These are phyloP conservation scores for Collariella sp. DNA, from an alignment of 495 filamentous ascomycete genomes.

Conservation along the genomic window DNA sequence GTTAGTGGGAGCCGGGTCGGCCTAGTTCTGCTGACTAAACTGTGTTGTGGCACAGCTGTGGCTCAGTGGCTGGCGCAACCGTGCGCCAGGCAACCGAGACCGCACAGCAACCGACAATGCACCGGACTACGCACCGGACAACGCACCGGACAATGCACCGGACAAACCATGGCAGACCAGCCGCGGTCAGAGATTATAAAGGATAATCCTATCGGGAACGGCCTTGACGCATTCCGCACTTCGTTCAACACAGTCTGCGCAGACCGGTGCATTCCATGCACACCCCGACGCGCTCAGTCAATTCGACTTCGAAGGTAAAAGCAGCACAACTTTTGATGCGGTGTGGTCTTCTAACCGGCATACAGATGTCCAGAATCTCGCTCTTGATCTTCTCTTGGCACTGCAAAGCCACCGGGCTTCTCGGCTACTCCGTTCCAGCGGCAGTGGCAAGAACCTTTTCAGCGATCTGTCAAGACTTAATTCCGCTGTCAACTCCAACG, in stretches of 20 bases:
- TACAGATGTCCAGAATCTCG: slow-evolving; percentile 20
- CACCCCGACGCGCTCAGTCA: slow-evolving; percentile 24
- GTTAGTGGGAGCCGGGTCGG: no score
- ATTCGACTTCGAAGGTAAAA: slow-evolving; percentile 27
- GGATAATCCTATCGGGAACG: no score
- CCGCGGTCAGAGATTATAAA: no score
- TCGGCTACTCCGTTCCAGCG: slow-evolving; percentile 22
- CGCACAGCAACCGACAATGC: no score
- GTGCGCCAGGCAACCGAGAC: no score
- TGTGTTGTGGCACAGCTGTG: no score
- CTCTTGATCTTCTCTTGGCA: slow-evolving; percentile 16
- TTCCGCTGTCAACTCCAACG: slow-evolving; percentile 24
- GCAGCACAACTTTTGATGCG: slow-evolving; percentile 6
- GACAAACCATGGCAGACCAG: no score
- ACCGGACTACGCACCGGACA: no score
- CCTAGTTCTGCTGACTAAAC: no score
- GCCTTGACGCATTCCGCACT: no score
- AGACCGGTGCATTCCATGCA: slow-evolving; percentile 13
- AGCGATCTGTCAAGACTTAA: slow-evolving; percentile 23
- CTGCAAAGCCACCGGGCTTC: slow-evolving; percentile 25
- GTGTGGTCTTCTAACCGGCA: slow-evolving; percentile 12
- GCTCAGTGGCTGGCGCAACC: no score
- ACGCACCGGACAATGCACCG: no score
- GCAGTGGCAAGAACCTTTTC: slow-evolving; percentile 12
- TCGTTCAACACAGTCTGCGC: slow-evolving; percentile 25